phyloP scores from a whole-genome alignment of 208 protist species.

The Novymonas esmeraldas region DNA sequence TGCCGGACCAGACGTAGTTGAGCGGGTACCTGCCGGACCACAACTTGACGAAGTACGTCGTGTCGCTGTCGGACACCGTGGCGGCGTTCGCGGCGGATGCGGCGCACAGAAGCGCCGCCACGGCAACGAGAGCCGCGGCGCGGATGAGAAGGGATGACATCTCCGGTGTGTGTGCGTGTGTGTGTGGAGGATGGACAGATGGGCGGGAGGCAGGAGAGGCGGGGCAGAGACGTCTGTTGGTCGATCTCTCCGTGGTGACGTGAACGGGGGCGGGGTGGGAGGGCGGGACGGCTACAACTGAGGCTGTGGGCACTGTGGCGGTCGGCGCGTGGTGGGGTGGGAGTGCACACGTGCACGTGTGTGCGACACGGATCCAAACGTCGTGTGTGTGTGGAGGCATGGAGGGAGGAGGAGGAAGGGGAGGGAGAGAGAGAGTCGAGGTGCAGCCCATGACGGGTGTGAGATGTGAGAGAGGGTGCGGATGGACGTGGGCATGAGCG shows the following conservation, averaged over 20 bases:
- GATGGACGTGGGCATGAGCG: too few relatives aligned
- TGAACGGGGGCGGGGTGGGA: too few relatives aligned
- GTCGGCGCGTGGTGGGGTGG: neutral
- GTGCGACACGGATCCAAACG: too few relatives aligned
- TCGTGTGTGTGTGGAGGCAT: too few relatives aligned
- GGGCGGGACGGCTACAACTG: too few relatives aligned
- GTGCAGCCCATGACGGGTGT: neutral
- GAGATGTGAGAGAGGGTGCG: too few relatives aligned
- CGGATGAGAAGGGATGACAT: neutral
- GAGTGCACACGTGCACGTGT: too few relatives aligned
- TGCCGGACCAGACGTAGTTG: conserved; percentile 41
- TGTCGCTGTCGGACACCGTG: conserved; percentile 29
- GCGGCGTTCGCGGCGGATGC: neutral
- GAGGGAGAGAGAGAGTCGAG: neutral
- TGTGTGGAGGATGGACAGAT: neutral
- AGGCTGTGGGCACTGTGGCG: too few relatives aligned
- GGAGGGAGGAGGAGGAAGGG: neutral
- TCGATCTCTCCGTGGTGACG: too few relatives aligned
- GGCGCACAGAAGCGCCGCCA: conserved; percentile 11
- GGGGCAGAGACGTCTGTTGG: neutral
- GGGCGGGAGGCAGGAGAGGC: too few relatives aligned
- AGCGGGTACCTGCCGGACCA: conserved; percentile 26
- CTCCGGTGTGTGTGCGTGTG: neutral
- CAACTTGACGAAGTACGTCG: conserved; percentile 33
- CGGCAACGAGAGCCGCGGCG: neutral